These are phyloP conservation scores for Aspergillus fumigatus DNA, from an alignment of 2,329 filamentous ascomycete species.

Conservation along the genomic window DNA sequence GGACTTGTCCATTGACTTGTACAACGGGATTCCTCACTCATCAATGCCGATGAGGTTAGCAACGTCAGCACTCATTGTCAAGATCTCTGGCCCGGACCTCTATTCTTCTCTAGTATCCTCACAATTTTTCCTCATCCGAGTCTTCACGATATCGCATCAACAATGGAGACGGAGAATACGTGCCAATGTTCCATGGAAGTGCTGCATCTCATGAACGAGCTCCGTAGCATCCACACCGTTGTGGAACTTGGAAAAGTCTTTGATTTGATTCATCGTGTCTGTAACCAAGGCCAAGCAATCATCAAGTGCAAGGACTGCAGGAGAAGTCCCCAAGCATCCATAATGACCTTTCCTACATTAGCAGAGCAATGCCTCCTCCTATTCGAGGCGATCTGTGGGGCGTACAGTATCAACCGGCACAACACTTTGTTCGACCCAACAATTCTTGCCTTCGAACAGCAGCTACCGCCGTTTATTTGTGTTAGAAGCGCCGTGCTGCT, in stretches of 20 bases:
- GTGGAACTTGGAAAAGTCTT: conserved; percentile 24
- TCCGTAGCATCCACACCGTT: conserved; percentile 22
- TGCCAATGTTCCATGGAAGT: conserved; percentile 23
- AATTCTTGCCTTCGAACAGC: conserved; percentile 19
- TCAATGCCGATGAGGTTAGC: neutral
- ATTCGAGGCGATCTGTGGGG: conserved; percentile 23
- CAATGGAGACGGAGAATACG: conserved; percentile 12
- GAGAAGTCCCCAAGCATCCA: conserved; percentile 14
- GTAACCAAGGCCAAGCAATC: conserved; percentile 17
- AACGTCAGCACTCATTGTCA: conserved; percentile 1
- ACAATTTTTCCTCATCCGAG: neutral
- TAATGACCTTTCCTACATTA: conserved; percentile 39
- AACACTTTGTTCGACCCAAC: conserved; percentile 20
- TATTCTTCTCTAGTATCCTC: neutral
- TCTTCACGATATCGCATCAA: neutral
- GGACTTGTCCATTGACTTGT: neutral
- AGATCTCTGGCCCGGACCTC: neutral
- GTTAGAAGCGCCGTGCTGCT: conserved; percentile 22
- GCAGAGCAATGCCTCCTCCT: conserved; percentile 29
- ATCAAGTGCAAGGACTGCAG: conserved; percentile 21
- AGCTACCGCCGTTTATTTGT: conserved; percentile 20
- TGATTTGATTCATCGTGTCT: conserved; percentile 19
- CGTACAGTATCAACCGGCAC: conserved; percentile 21
- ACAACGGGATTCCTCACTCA: neutral
- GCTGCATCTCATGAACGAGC: conserved; percentile 19